Base-by-base conservation (phyloP, 2,329 filamentous ascomycete species). In the Pseudogymnoascus sp. region DNA sequence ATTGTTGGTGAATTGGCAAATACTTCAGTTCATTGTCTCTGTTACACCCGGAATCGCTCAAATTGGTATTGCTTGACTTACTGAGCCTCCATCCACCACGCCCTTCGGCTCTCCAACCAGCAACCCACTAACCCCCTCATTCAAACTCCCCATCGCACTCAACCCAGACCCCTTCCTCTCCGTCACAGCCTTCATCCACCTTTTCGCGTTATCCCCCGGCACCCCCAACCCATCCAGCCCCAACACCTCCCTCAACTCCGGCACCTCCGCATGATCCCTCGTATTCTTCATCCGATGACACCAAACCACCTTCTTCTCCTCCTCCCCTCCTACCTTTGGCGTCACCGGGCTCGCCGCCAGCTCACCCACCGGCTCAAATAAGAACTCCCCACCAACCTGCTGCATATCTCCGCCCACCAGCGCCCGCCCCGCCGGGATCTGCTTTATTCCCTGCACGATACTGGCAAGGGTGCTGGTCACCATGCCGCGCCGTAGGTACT, bases 281-380 rank as follows among this genome's bases (percentile, higher is more conserved):
- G 90, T 93, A 63, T 84, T 89, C 71, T 80, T 80, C 90, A 95
- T 95, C 28, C 90, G 81, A 75, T 93, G 89, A 69, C 88, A 92
- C 90, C 91, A 95, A 1, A 84, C 86, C 28, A 90, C 82, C 62
- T 77, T 77, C 75, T 89, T 88, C 70, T 83, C 78, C 25, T 63
- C 64, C 23, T 47, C 23, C 12, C 4, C 37, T 2, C 28, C 35
- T 1, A 63, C 40, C 2, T 62, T 37, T 2, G 67, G 65, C 1
- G 63, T 38, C 18, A 69, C 66, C 6, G 69, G 69, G 3, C 67
- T 70, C 1, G 44, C 53, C 5, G 47, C 40, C 4, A 60, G 25
- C 33, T 37, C 62, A 5, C 64, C 61, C 2, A 75, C 70, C 50
- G 71, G 71, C 60, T 74, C 72, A 50, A 74, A 74, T 3, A 74